Percentiles rank a stretch among this genome's conserved stretches.
These are phyloP conservation scores for Coemansia umbellata DNA, from an alignment of 192 early-diverging fungal species.

Conservation along the genomic window DNA sequence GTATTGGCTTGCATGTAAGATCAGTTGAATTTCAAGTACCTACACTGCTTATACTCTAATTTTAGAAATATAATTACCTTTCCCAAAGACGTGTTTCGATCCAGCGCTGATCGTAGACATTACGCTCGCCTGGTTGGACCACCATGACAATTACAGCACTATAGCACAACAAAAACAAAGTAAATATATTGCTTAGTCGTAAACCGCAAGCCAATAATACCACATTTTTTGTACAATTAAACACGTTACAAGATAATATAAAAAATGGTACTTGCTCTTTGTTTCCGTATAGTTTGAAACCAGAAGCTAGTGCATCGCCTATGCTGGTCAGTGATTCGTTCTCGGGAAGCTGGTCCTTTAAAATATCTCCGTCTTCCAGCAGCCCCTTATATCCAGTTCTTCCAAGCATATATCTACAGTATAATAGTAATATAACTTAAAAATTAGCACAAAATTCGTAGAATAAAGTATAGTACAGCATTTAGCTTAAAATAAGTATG, in stretches of 20 bases:
- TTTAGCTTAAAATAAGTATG: neutral
- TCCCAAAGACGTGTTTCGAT: slow-evolving; percentile 41
- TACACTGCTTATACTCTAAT: neutral
- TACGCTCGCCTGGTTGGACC: slow-evolving; percentile 88
- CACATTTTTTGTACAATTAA: too few species aligned
- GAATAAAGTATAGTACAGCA: neutral
- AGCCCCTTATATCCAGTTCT: slow-evolving; percentile 31
- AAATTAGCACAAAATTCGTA: neutral
- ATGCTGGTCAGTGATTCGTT: slow-evolving; percentile 70
- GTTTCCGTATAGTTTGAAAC: slow-evolving; percentile 48
- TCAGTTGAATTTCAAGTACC: too few species aligned
- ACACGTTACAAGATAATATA: neutral
- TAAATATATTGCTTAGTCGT: too few species aligned
- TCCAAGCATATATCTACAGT: slow-evolving; percentile 19
- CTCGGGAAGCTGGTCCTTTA: slow-evolving; percentile 49
- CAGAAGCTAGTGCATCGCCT: slow-evolving; percentile 71
- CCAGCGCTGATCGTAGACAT: slow-evolving; percentile 86
- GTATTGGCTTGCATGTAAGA: too few species aligned
- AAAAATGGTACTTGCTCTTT: slow-evolving; percentile 5
- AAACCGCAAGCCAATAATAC: too few species aligned
- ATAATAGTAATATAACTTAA: neutral
- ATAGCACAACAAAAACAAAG: slow-evolving; percentile 2
- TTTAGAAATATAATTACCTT: slow-evolving; percentile 19
- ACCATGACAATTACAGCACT: slow-evolving; percentile 82
- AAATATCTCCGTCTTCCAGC: slow-evolving; percentile 8